Conservation (phyloP, 2,329 filamentous ascomycete species). For the Calonectria naviculata region DNA sequence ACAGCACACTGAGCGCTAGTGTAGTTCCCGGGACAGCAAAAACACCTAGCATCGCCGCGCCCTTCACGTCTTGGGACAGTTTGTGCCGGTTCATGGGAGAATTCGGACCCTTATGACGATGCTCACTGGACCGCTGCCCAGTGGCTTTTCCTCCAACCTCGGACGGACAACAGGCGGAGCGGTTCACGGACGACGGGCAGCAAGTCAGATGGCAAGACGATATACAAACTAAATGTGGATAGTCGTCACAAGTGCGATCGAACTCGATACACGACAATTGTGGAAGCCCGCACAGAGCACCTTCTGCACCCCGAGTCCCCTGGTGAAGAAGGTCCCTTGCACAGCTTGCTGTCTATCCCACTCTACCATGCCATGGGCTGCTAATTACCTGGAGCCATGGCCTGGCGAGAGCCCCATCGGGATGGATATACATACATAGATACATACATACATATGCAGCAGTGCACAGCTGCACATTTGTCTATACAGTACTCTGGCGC, state of each 20-base stretch:
- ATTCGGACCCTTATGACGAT: conserved; percentile 29
- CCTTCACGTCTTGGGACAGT: neutral
- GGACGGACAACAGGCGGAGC: conserved; percentile 20
- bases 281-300: conserved; percentile 19
- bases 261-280: conserved; percentile 15
- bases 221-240: conserved; percentile 12
- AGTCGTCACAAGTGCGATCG: conserved; percentile 18
- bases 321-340: conserved; percentile 17
- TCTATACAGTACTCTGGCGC: neutral
- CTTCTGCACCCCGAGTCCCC: conserved; percentile 9
- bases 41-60: neutral
- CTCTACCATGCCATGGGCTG: neutral
- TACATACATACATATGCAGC: neutral
- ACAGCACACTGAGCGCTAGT: conserved; percentile 17
- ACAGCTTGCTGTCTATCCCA: conserved; percentile 11
- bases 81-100: conserved; percentile 31
- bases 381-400: conserved; percentile 6
- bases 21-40: conserved; percentile 6
- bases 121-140: conserved; percentile 33
- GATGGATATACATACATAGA: neutral
- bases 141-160: conserved; percentile 19
- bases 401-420: conserved; percentile 4
- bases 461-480: neutral
- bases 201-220: conserved; percentile 9
- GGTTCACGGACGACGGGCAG: conserved; percentile 16